Percentiles rank a stretch among this genome's conserved stretches.
Evolutionary conservation across 2,329 filamentous ascomycete genomes (phyloP).

Genomic region (Fusarium buharicum): DNA sequence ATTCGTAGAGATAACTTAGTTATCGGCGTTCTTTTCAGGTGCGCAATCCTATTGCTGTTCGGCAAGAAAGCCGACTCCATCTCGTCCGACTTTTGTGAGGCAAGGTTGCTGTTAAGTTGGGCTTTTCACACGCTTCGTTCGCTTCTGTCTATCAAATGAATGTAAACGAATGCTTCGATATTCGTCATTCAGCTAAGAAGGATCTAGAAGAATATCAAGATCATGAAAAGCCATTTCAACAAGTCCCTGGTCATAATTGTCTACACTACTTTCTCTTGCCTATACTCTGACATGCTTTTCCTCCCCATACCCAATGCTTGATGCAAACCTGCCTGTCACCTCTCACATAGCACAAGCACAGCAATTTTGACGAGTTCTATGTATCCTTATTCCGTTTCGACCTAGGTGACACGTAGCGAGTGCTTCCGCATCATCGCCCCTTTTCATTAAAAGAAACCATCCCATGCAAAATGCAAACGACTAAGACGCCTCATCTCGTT

Average conservation of each 20-base stretch:
- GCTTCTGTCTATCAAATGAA: no score
- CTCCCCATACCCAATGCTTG: not conserved
- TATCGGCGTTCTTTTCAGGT: not conserved
- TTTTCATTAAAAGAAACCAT: constrained; percentile 51
- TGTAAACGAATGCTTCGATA: no score
- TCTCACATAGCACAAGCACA: constrained; percentile 32
- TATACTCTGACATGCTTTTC: constrained; percentile 16
- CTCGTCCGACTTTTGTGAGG: not conserved
- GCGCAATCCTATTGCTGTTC: not conserved
- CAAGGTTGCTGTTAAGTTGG: no score
- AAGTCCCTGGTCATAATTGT: constrained; percentile 9
- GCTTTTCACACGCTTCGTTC: no score
- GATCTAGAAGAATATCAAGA: no score
- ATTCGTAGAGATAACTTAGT: no score
- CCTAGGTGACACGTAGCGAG: constrained; percentile 49
- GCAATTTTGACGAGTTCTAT: constrained; percentile 45
- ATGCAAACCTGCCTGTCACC: constrained; percentile 13
- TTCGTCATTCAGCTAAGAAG: not conserved
- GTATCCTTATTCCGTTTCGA: constrained; percentile 48
- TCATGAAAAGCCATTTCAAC: not conserved
- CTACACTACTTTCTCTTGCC: constrained; percentile 5
- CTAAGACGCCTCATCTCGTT: constrained; percentile 49
- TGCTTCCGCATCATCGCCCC: constrained; percentile 49
- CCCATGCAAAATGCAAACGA: constrained; percentile 51
- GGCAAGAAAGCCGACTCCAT: constrained; percentile 1